These are phyloP conservation scores for Allantophomopsis lycopodina DNA, from an alignment of 2,329 filamentous ascomycete species.

Conservation along the genomic window DNA sequence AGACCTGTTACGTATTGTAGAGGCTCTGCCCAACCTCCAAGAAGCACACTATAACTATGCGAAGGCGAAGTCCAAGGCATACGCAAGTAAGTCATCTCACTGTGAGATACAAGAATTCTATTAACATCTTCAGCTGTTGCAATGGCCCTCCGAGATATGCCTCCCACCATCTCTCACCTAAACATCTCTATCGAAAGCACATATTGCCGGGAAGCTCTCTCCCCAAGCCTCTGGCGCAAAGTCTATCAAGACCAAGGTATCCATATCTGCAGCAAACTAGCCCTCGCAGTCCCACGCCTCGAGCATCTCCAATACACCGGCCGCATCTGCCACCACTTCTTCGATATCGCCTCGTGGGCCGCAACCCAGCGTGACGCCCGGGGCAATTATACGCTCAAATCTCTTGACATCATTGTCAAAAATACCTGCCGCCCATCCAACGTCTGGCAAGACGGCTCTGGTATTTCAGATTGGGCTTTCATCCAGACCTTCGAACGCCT, in stretches of 20 bases:
- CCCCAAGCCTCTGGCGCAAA: conserved; percentile 47
- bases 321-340: conserved; percentile 56
- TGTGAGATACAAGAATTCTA: too few species aligned
- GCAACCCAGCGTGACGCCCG: conserved; percentile 28
- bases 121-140: conserved; percentile 39
- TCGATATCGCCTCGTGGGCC: conserved; percentile 37
- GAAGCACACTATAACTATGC: conserved; percentile 41
- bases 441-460: conserved; percentile 48
- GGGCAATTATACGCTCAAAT: conserved; percentile 39
- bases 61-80: conserved; percentile 62
- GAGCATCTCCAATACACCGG: conserved; percentile 62
- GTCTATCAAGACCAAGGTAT: conserved; percentile 32
- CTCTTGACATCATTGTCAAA: conserved; percentile 59
- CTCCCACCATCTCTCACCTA: conserved; percentile 43
- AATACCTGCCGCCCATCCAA: conserved; percentile 49
- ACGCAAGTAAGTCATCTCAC: conserved; percentile 19
- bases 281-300: conserved; percentile 42
- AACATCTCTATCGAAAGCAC: conserved; percentile 60
- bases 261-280: conserved; percentile 54
- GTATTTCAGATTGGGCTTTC: conserved; percentile 59
- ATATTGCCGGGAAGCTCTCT: conserved; percentile 49
- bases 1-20: conserved; percentile 48
- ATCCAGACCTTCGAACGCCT: conserved; percentile 59
- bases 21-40: conserved; percentile 49
- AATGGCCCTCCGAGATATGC: conserved; percentile 43